These are phyloP conservation scores for Sporothrix brasiliensis DNA, from an alignment of 2,329 filamentous ascomycete genomes.

Conservation along the genomic window DNA sequence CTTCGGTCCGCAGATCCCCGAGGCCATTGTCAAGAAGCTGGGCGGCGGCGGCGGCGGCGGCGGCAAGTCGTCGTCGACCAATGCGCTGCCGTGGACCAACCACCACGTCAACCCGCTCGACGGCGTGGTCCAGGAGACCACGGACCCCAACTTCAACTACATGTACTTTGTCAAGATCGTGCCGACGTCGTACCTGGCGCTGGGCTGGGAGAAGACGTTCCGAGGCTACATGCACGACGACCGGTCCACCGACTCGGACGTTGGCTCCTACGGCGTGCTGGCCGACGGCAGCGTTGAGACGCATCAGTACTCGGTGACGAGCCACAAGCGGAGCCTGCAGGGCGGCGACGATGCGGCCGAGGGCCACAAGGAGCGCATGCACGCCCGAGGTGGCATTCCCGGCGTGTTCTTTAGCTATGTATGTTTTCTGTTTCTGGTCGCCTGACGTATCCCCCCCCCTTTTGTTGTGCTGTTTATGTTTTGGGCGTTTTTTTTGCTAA, in stretches of 20 bases:
- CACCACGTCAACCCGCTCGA: conserved; percentile 94
- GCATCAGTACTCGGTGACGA: conserved; percentile 97
- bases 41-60: conserved; percentile 5
- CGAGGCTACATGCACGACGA: conserved; percentile 43
- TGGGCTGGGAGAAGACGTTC: conserved; percentile 76
- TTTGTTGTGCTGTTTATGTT: background rate
- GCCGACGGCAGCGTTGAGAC: conserved; percentile 86
- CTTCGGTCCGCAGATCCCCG: conserved; percentile 89
- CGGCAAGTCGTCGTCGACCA: conserved; percentile 43
- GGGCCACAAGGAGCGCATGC: conserved; percentile 88
- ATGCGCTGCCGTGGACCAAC: conserved; percentile 71
- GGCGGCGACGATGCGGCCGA: conserved; percentile 85
- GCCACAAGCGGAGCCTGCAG: conserved; percentile 83
- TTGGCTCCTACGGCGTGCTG: conserved; percentile 69
- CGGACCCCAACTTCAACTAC: conserved; percentile 86
- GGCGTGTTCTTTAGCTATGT: conserved; percentile 99
- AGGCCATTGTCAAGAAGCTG: conserved; percentile 65
- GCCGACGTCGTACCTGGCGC: conserved; percentile 87
- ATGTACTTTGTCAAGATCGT: conserved; percentile 99
- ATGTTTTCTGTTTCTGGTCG: conserved; percentile 50
- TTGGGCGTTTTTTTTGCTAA: background rate
- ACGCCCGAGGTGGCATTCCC: conserved; percentile 88
- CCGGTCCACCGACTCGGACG: conserved; percentile 53
- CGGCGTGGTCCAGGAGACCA: conserved; percentile 71
- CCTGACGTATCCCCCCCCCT: background rate